Base-by-base conservation (phyloP, 805 yeast species). In the Clavispora santaluciae region DNA sequence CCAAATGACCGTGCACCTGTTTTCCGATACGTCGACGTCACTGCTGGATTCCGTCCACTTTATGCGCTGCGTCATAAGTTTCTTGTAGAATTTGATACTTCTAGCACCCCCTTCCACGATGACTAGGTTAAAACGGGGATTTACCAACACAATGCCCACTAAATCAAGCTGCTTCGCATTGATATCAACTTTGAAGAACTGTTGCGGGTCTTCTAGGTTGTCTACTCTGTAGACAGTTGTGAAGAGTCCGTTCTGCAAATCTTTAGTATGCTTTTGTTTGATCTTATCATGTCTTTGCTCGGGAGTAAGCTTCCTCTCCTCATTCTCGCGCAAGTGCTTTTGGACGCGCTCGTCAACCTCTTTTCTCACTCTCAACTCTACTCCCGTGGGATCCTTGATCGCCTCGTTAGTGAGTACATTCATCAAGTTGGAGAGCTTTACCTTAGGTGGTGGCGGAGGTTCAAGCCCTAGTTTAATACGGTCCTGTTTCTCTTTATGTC, bases 361-460 rank as follows among this genome's bases (percentile, higher is more conserved):
- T 18, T 66, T 60, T 33, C 76, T 69, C 0, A 93, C 96, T 38
- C 72, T 61, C 59, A 71, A 68, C 55, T 91, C 99, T 50, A 89
- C 82, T 3, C 78, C 78, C 0, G 98, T 91, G 1, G 99, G 98
- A 56, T 93, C 95, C 44, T 76, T 71, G 36, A 90, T 83, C 6
- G 93, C 87, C 43, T 86, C 95, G 51, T 86, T 79, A 2, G 97
- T 86, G 36, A 85, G 66, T 0, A 88, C 95, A 51, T 75, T 83
- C 89, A 88, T 86, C 60, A 93, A 72, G 57, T 91, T 93, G 33
- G 83, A 78, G 33, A 88, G 67, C 53, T 84, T 86, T 20, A 93
- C 84, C 60, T 91, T 93, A 3, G 96, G 95, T 5, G 83, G 83
- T 0, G 96, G 96, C 5, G 95, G 83, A 0, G 95, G 84, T 35